Evolutionary conservation across 2,329 filamentous ascomycete genomes (phyloP).

Genomic region (Gremmenia infestans): DNA sequence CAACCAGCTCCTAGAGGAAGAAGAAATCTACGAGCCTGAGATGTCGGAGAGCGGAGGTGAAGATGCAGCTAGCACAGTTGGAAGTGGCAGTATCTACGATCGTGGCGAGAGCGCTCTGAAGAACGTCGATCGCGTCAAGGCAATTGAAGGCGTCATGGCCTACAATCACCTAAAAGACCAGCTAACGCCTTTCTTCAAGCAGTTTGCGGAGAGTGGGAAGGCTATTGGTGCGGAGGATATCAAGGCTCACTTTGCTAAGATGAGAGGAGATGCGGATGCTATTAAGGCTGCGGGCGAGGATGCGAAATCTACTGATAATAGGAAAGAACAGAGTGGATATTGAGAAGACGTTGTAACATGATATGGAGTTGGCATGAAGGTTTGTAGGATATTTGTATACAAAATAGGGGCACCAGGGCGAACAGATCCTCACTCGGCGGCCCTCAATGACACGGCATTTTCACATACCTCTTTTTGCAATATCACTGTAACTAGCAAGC

Average conservation of each 20-base stretch:
- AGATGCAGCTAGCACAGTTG: conserved; percentile 53
- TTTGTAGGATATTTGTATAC: conserved; percentile 6
- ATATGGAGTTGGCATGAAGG: background rate
- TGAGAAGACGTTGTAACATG: conserved; percentile 8
- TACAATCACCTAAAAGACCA: conserved; percentile 96
- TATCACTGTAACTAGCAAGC: too few species aligned
- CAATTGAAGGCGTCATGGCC: conserved; percentile 96
- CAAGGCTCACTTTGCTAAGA: conserved; percentile 90
- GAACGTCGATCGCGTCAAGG: conserved; percentile 86
- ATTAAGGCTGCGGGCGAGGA: conserved; percentile 28
- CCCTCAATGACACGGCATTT: too few species aligned
- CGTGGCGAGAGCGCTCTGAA: conserved; percentile 88
- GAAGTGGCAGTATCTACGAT: conserved; percentile 80
- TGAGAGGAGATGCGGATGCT: conserved; percentile 75
- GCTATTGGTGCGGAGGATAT: conserved; percentile 92
- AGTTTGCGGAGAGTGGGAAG: conserved; percentile 86
- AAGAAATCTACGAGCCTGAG: conserved; percentile 90
- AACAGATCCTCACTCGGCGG: background rate
- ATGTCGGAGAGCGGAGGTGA: conserved; percentile 62
- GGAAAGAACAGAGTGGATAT: conserved; percentile 43
- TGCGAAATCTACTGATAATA: conserved; percentile 31
- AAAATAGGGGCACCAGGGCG: background rate
- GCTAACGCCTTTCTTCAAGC: conserved; percentile 88
- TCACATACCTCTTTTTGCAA: too few species aligned
- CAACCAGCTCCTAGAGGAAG: conserved; percentile 83